Conservation (phyloP, 108 stramenopile species). For the Skeletonema tropicum region DNA sequence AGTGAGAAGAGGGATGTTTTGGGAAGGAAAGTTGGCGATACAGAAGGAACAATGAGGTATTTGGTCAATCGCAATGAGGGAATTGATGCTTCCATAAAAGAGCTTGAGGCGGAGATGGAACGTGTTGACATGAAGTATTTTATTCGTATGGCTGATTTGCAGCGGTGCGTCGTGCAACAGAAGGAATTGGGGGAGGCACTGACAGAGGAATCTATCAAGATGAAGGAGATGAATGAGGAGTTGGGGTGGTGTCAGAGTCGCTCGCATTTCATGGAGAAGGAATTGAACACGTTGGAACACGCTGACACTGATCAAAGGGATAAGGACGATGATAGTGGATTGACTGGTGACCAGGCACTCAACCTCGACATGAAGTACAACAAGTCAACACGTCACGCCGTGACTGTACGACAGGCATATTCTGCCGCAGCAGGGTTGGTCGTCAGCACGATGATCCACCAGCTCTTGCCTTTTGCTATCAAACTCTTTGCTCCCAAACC, state of each 20-base stretch:
- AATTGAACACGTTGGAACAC: conserved; percentile 1
- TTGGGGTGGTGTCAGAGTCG: conserved; percentile 16
- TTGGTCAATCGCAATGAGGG: conserved; percentile 8
- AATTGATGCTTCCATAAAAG: conserved; percentile 2
- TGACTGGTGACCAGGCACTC: conserved; percentile 4
- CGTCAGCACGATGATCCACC: conserved; percentile 8
- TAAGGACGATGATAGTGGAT: not conserved
- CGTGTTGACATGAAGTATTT: conserved; percentile 27
- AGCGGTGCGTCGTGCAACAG: conserved; percentile 5
- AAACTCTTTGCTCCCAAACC: conserved; percentile 4
- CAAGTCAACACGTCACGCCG: conserved; percentile 28
- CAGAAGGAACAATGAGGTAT: conserved; percentile 31
- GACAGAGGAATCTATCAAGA: not conserved
- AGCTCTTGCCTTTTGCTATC: conserved; percentile 4
- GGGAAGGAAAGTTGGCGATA: conserved; percentile 9
- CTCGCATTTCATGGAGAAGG: conserved; percentile 9
- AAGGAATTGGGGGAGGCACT: conserved; percentile 10
- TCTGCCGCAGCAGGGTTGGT: conserved; percentile 25
- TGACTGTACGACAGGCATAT: conserved; percentile 34
- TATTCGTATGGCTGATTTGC: conserved; percentile 22
- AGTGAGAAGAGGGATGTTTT: conserved; percentile 8
- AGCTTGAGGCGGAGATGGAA: conserved; percentile 9
- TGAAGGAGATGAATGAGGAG: conserved; percentile 7
- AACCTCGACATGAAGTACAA: conserved; percentile 48
- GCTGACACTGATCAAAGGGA: not conserved